Percentiles rank a stretch among this genome's conserved stretches.
phyloP scores from a whole-genome alignment of 768 basidiomycete genomes.

The Terana coerulea region DNA sequence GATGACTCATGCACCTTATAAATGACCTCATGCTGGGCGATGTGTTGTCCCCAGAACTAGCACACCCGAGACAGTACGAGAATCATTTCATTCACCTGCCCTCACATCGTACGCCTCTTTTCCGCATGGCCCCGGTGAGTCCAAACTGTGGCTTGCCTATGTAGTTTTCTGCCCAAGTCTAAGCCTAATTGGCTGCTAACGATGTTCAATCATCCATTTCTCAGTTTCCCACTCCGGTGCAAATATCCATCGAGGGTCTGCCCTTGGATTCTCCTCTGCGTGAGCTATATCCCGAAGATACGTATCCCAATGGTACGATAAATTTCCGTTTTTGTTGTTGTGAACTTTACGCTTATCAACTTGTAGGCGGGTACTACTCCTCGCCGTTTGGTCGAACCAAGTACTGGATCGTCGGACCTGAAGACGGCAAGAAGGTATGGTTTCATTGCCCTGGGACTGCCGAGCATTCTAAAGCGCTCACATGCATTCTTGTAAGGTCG shows the following conservation, averaged over 20 bases:
- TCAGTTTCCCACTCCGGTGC: slow-evolving; percentile 20
- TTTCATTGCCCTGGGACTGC: background rate
- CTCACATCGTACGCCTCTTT: too few species aligned
- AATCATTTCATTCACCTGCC: too few species aligned
- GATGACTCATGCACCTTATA: too few species aligned
- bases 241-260: slow-evolving; percentile 24
- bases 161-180: too few species aligned
- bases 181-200: too few species aligned
- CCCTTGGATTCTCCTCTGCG: slow-evolving; percentile 17
- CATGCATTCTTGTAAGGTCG: slow-evolving; percentile 47
- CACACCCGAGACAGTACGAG: too few species aligned
- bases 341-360: slow-evolving; percentile 26
- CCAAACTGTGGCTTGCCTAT: too few species aligned
- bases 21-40: too few species aligned
- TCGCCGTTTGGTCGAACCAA: slow-evolving; percentile 54
- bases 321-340: background rate
- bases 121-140: too few species aligned
- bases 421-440: slow-evolving; percentile 58
- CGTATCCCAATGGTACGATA: slow-evolving; percentile 23
- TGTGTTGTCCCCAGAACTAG: too few species aligned
- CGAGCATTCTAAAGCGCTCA: too few species aligned
- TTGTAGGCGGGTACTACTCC: slow-evolving; percentile 56
- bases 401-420: slow-evolving; percentile 76
- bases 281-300: slow-evolving; percentile 27
- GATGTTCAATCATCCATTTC: too few species aligned